Percentiles rank a stretch among this genome's conserved stretches.
Evolutionary conservation across 2,329 filamentous ascomycete genomes (phyloP).

Genomic region (Drechslerella dactyloides): DNA sequence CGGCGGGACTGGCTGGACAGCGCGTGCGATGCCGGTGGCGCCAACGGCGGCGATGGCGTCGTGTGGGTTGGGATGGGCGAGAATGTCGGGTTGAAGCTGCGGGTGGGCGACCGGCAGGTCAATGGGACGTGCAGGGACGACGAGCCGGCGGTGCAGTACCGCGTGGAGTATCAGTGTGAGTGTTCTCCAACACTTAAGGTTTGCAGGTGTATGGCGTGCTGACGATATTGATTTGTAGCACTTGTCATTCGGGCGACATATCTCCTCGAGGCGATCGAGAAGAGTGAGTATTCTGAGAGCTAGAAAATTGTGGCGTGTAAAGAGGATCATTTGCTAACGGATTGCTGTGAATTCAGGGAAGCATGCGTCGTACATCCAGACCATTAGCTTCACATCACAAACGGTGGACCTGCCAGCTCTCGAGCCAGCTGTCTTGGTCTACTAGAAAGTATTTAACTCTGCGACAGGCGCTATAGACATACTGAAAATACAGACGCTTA

Average conservation of each 20-base stretch:
- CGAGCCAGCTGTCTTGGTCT: conserved; percentile 19
- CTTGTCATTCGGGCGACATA: conserved; percentile 38
- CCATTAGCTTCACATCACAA: conserved; percentile 14
- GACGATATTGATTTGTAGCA: not conserved
- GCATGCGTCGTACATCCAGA: conserved; percentile 29
- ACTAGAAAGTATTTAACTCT: too few relatives aligned
- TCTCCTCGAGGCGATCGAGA: conserved; percentile 40
- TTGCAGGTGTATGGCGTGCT: too few relatives aligned
- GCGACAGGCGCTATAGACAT: too few relatives aligned
- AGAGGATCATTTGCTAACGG: too few relatives aligned
- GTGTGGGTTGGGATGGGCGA: conserved; percentile 45
- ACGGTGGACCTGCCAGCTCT: conserved; percentile 1
- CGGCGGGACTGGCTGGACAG: conserved; percentile 28
- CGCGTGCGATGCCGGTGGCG: conserved; percentile 5
- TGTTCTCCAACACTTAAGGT: not conserved
- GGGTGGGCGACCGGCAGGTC: conserved; percentile 20
- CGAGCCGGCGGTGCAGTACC: conserved; percentile 31
- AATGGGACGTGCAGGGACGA: conserved; percentile 18
- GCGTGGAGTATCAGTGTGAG: conserved; percentile 36
- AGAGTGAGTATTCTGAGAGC: conserved; percentile 34
- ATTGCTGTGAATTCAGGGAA: not conserved
- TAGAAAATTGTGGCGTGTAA: too few relatives aligned
- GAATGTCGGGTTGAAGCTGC: conserved; percentile 36
- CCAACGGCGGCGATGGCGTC: not conserved
- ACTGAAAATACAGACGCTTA: conserved; percentile 25